Base-by-base conservation (phyloP, 2,329 filamentous ascomycete genomes). In the Monilinia laxa region DNA sequence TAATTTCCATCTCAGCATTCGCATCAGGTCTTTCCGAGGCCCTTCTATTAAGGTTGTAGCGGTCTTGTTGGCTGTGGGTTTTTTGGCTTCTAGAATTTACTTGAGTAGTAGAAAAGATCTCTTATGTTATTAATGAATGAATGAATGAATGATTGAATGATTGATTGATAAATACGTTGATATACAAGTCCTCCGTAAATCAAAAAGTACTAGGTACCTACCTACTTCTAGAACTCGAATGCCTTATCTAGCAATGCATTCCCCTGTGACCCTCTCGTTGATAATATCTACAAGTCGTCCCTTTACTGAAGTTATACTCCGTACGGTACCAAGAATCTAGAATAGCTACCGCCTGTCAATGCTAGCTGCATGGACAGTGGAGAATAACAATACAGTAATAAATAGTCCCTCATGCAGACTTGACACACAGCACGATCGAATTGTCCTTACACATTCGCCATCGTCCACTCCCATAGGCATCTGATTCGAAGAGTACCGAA, bases 11-110 rank as follows among this genome's bases (percentile, higher is more conserved):
- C 20, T 56, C 25, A 49, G 62, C 31, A 56, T 52, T 56, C 28
- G 25, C 51, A 38, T 64, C 56, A 64, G 52, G 52, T 38, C 62
- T 35, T 64, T 47, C 62, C 62, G 52, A 35, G 31, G 56, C 62
- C 52, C 14, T 58, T 11, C 18, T 16, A 35, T 35, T 20, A 47
- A n/a, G 28, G 45, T 20, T 9, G 25, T 45, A 47, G 51, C 25
- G 20, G 51, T n/a, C 18, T 49, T 10, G 55, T 31, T 4, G 31
- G 31, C 7, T 35, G 5, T 0, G 5, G 31, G 31, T 35, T 4
- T 35, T 35, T 35, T 35, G 31, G 31, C 31, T 35, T 5, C 5
- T 5, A 35, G 7, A 35, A 35, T 6, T 4, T 35, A 9, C 31
- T 6, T 35, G 31, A 7, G 31, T 4, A 1, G 5, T 35, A 35